These are phyloP conservation scores for Ceratocystis harringtonii DNA, from an alignment of 2,329 filamentous ascomycete species.

Conservation along the genomic window DNA sequence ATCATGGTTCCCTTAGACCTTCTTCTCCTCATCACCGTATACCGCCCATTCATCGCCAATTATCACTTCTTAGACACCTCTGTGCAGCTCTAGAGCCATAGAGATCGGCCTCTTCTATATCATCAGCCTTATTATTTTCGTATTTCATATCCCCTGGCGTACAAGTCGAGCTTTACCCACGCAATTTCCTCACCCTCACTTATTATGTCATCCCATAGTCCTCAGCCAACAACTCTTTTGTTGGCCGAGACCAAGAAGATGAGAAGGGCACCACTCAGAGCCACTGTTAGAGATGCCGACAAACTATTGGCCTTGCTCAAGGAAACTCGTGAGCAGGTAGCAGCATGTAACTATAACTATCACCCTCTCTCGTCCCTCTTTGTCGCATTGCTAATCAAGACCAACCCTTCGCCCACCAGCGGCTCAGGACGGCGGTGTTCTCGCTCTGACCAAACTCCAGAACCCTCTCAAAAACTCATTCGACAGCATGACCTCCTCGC, in stretches of 20 bases:
- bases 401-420: constrained; percentile 20
- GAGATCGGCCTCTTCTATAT: background rate
- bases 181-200: background rate
- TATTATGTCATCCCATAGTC: constrained; percentile 16
- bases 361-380: background rate
- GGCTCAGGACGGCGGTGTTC: constrained; percentile 55
- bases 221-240: constrained; percentile 39
- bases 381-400: constrained; percentile 16
- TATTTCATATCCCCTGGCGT: no score
- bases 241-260: constrained; percentile 62
- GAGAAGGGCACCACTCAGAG: constrained; percentile 49
- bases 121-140: no score
- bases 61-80: background rate
- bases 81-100: background rate
- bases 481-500: constrained; percentile 61
- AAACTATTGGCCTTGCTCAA: constrained; percentile 64
- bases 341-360: constrained; percentile 38
- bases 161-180: background rate
- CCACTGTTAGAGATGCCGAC: constrained; percentile 67
- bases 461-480: constrained; percentile 70
- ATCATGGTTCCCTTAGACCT: background rate
- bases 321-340: constrained; percentile 57
- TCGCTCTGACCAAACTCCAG: constrained; percentile 71
- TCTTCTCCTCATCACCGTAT: background rate
- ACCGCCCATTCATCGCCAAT: background rate